phyloP scores from a whole-genome alignment of 2,329 filamentous ascomycete species.

The Colletotrichum sp. region DNA sequence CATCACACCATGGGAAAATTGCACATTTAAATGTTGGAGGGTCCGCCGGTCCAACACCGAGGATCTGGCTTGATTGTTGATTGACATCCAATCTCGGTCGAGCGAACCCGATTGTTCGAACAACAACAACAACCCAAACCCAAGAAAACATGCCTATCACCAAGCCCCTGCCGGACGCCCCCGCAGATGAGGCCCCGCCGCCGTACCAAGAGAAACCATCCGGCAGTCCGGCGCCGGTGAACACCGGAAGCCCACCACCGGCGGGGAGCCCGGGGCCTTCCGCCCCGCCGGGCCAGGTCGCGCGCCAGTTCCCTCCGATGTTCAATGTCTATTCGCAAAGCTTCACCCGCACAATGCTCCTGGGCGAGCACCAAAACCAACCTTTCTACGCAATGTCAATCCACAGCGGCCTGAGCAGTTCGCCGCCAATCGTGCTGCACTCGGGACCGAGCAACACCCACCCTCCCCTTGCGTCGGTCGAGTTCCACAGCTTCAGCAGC shows the following conservation, averaged over 20 bases:
- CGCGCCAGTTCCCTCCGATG: constrained; percentile 20
- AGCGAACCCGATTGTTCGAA: not conserved
- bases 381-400: constrained; percentile 20
- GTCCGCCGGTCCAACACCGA: not conserved
- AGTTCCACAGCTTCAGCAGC: constrained; percentile 13
- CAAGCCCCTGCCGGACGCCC: not conserved
- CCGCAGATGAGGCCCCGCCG: constrained; percentile 11
- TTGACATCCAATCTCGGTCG: not conserved
- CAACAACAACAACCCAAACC: not conserved
- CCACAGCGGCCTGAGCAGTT: constrained; percentile 15
- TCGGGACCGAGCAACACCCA: constrained; percentile 16
- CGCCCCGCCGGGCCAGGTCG: not conserved
- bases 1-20: not conserved
- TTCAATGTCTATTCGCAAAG: constrained; percentile 22
- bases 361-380: constrained; percentile 18
- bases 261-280: not conserved
- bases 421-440: constrained; percentile 21
- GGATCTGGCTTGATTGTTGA: not conserved
- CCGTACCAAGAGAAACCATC: constrained; percentile 12
- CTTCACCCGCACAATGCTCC: constrained; percentile 19
- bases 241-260: not conserved
- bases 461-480: constrained; percentile 18
- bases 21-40: not conserved
- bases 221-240: not conserved
- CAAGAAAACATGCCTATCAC: not conserved